These are phyloP conservation scores for Psilocybe cyanescens DNA, from an alignment of 768 basidiomycete species.

Conservation along the genomic window DNA sequence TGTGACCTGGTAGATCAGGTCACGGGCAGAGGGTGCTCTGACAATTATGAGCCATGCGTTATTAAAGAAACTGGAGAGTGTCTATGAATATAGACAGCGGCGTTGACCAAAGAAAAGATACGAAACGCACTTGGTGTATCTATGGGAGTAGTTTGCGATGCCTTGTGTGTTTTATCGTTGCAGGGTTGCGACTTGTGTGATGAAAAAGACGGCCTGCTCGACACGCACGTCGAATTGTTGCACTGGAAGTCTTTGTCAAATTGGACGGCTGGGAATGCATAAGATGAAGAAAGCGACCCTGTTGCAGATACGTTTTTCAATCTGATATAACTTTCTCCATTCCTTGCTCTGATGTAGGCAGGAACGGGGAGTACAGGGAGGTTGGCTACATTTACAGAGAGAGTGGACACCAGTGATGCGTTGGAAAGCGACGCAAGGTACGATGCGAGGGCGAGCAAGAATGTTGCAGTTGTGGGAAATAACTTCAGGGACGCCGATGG, in stretches of 20 bases:
- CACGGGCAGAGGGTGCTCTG: too few species aligned
- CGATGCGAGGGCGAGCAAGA: constrained; percentile 29
- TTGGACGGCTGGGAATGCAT: too few species aligned
- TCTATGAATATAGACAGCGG: too few species aligned
- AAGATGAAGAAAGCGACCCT: constrained; percentile 25
- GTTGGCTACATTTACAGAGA: constrained; percentile 24
- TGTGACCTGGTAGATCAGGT: too few species aligned
- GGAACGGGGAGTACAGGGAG: constrained; percentile 20
- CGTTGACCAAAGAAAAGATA: too few species aligned
- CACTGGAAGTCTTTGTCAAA: constrained; percentile 35
- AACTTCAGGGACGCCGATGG: constrained; percentile 22
- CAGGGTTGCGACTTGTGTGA: constrained; percentile 44
- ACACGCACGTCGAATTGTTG: constrained; percentile 65
- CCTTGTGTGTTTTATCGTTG: constrained; percentile 36
- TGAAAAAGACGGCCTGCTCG: constrained; percentile 49
- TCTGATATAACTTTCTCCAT: constrained; percentile 15
- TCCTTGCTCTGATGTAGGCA: constrained; percentile 1
- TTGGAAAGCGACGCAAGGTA: constrained; percentile 20
- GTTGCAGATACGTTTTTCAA: constrained; percentile 50
- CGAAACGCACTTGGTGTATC: constrained; percentile 67
- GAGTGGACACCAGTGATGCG: too few species aligned
- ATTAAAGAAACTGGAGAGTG: constrained; percentile 66
- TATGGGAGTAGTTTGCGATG: constrained; percentile 48
- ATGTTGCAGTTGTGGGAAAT: constrained; percentile 27
- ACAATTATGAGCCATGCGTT: constrained; percentile 88